Evolutionary conservation across 2,329 filamentous ascomycete species (phyloP), one percentile per base, ranked within the genome.

Genomic region (Tolypocladium pustulatum): DNA sequence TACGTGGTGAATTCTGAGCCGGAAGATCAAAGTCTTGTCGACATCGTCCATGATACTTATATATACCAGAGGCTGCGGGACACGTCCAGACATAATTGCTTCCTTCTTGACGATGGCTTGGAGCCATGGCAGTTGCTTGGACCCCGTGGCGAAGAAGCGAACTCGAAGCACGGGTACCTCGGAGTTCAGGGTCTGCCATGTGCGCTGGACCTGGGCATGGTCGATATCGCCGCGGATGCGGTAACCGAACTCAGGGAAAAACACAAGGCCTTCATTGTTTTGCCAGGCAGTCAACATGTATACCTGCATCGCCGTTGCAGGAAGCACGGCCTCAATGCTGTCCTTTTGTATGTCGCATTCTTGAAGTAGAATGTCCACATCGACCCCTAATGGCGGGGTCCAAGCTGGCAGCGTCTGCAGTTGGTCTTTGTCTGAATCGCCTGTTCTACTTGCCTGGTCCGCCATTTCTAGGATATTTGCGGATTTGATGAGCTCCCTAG

Each of bases 281-380:
- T 88, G 81, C 89, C 90, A 95, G 51, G 84, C 80, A 20, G 83
- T 85, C 32, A 97, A 76, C 85, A 94, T 90, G 70, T 94, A 92
- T 0, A 83, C 74, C 68, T 97, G 91, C 65, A 91, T 89, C 2
- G 91, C 80, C 4, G 89, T 84, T 3, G 86, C 85, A 1, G 90
- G 90, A 1, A 93, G 69, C 0, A 88, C 63, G 0, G 66, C 67
- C 60, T 88, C 81, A 15, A 89, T 72, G 4, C 80, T 69, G 0
- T 74, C 63, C 1, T 66, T 25, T 0, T 72, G 59, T 0, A 89
- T 68, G 0, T 75, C 73, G 10, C 74, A 68, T 1, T 65, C 57
- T 0, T 63, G 36, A 1, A 85, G 61, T 0, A 86, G 60, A 0
- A 61, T 56, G 0, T 67, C 37, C 0, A 73, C 60, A 20, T 81